phyloP scores from a whole-genome alignment of 352 stramenopile species.

The Pythium sukuiense region DNA sequence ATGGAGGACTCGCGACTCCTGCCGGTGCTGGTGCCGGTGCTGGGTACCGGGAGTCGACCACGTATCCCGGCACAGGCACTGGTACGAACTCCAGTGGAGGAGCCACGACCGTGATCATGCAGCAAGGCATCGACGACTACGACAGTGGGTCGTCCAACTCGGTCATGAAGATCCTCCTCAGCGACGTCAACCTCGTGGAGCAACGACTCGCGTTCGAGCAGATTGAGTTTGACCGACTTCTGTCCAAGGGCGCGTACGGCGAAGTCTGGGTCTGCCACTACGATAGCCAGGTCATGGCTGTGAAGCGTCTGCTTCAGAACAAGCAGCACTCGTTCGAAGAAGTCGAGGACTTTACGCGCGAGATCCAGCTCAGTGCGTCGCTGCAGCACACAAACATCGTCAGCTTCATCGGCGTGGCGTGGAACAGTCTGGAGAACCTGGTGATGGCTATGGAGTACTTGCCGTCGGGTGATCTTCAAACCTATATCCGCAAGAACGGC shows the following conservation, averaged over 20 bases:
- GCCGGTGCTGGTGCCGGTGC: background rate
- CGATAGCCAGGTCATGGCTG: constrained; percentile 23
- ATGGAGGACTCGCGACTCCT: background rate
- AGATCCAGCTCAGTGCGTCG: constrained; percentile 26
- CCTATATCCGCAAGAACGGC: background rate
- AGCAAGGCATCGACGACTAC: constrained; percentile 7
- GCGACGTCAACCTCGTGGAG: background rate
- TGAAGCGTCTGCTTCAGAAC: constrained; percentile 26
- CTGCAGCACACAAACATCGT: constrained; percentile 25
- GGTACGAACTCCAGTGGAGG: background rate
- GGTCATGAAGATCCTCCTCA: constrained; percentile 9
- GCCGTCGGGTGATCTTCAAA: constrained; percentile 5
- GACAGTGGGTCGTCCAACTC: constrained; percentile 2
- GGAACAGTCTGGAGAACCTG: constrained; percentile 19
- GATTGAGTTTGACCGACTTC: constrained; percentile 12
- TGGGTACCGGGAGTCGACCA: background rate
- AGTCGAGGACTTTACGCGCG: constrained; percentile 18
- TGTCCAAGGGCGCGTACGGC: constrained; percentile 23
- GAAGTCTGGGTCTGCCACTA: constrained; percentile 30
- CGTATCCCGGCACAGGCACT: background rate
- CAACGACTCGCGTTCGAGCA: constrained; percentile 1
- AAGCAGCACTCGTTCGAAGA: constrained; percentile 10
- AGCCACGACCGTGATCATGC: background rate
- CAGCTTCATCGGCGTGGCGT: constrained; percentile 20
- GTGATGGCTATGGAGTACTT: constrained; percentile 19